Conservation (phyloP, 345 rosid species). For the Gossypium australe region DNA sequence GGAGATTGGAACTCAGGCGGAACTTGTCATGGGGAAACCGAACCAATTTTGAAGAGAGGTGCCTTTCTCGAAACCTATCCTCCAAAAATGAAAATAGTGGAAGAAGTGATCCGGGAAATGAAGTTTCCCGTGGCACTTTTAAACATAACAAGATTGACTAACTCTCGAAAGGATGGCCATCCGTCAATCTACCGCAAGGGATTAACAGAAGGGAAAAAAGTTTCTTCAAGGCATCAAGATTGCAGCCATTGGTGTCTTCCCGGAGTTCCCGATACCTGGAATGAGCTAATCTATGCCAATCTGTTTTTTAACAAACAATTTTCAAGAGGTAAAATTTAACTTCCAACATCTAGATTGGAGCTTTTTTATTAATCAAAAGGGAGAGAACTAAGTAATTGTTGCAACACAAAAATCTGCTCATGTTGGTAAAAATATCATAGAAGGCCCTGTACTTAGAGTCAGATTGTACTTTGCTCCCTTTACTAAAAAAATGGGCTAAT, state of each 20-base stretch:
- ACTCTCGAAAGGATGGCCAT: slow-evolving; percentile 90
- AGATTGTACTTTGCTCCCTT: too few species aligned
- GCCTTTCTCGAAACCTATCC: slow-evolving; percentile 62
- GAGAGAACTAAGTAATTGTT: background rate
- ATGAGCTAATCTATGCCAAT: slow-evolving; percentile 76
- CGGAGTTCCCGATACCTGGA: slow-evolving; percentile 90
- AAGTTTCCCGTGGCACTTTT: slow-evolving; percentile 54
- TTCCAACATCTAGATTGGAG: background rate
- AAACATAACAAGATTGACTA: slow-evolving; percentile 78
- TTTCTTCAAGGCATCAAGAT: slow-evolving; percentile 54
- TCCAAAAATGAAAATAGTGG: slow-evolving; percentile 79
- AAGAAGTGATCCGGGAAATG: slow-evolving; percentile 66
- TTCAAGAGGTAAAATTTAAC: slow-evolving; percentile 9
- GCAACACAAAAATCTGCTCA: background rate
- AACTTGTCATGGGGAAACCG: slow-evolving; percentile 68
- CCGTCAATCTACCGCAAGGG: slow-evolving; percentile 78
- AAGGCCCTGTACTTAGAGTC: too few species aligned
- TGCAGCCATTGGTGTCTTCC: slow-evolving; percentile 99
- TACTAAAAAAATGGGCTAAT: too few species aligned
- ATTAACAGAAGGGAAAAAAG: slow-evolving; percentile 28
- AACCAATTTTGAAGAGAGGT: slow-evolving; percentile 52
- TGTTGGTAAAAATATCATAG: too few species aligned
- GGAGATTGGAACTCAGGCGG: slow-evolving; percentile 99
- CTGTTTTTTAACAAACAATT: slow-evolving; percentile 36
- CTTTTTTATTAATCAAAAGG: background rate